Evolutionary conservation across 768 basidiomycete genomes (phyloP).

Genomic region (Phaeotremella fagi): DNA sequence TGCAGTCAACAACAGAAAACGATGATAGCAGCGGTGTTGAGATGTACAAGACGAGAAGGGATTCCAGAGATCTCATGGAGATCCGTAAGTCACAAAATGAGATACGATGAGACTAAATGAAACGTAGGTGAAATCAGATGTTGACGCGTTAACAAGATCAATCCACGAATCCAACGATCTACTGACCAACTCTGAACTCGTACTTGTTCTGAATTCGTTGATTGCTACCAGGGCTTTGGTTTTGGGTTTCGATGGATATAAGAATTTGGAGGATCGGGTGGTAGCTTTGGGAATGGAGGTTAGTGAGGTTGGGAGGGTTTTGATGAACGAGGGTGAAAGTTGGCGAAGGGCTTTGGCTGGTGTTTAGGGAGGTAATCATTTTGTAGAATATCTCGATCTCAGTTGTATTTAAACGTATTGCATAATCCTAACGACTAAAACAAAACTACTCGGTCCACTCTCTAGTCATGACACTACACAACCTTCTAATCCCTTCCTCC

Average conservation of each 20-base stretch:
- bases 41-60: slow-evolving; percentile 75
- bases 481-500: slow-evolving; percentile 3
- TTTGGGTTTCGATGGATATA: slow-evolving; percentile 62
- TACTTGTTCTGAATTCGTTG: slow-evolving; percentile 67
- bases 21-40: slow-evolving; percentile 76
- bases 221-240: slow-evolving; percentile 71
- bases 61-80: slow-evolving; percentile 83
- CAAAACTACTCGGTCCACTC: not conserved
- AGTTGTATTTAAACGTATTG: no score
- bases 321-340: slow-evolving; percentile 66
- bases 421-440: no score
- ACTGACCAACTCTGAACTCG: slow-evolving; percentile 62
- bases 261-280: slow-evolving; percentile 62
- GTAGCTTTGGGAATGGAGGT: slow-evolving; percentile 79
- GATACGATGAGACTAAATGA: no score
- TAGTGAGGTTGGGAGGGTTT: slow-evolving; percentile 74
- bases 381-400: no score
- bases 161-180: slow-evolving; percentile 62
- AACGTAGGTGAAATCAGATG: slow-evolving; percentile 67
- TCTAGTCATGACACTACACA: slow-evolving; percentile 1
- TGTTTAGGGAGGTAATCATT: no score
- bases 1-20: slow-evolving; percentile 83
- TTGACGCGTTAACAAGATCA: slow-evolving; percentile 63
- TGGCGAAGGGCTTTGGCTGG: slow-evolving; percentile 50
- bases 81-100: slow-evolving; percentile 64